phyloP scores from a whole-genome alignment of 176 grass and related monocot species.

The Hyparrhenia diplandra region DNA sequence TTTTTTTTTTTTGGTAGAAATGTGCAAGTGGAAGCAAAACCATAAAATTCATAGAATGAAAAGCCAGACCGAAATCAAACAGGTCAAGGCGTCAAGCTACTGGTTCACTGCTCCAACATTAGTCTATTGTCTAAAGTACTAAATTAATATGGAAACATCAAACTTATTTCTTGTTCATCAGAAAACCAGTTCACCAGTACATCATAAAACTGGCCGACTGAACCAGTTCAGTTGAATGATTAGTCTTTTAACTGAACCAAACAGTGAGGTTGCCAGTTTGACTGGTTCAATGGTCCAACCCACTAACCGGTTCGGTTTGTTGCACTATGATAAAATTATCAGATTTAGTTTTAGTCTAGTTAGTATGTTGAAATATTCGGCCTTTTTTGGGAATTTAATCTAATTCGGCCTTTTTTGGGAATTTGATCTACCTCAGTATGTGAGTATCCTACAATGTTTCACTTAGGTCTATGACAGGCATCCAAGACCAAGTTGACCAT shows the following conservation, averaged over 20 bases:
- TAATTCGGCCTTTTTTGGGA: neutral
- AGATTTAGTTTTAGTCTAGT: neutral
- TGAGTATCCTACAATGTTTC: neutral
- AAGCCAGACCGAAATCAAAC: neutral
- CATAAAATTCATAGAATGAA: neutral
- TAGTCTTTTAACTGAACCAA: neutral
- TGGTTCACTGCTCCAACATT: neutral
- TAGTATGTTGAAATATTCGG: neutral
- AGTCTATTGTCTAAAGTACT: neutral
- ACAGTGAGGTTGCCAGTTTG: neutral
- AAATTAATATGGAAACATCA: neutral
- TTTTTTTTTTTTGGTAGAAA: neutral
- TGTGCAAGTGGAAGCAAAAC: neutral
- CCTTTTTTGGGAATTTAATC: neutral
- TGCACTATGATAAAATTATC: neutral
- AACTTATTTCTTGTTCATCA: neutral
- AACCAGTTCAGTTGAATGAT: neutral
- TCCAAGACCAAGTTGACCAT: neutral
- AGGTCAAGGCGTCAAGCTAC: neutral
- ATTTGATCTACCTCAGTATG: neutral
- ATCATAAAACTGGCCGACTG: neutral
- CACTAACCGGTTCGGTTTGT: neutral
- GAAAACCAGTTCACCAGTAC: neutral
- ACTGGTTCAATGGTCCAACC: neutral
- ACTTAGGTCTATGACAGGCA: neutral